Evolutionary conservation across 345 rosid genomes (phyloP).

Genomic region (Pistacia vera): DNA sequence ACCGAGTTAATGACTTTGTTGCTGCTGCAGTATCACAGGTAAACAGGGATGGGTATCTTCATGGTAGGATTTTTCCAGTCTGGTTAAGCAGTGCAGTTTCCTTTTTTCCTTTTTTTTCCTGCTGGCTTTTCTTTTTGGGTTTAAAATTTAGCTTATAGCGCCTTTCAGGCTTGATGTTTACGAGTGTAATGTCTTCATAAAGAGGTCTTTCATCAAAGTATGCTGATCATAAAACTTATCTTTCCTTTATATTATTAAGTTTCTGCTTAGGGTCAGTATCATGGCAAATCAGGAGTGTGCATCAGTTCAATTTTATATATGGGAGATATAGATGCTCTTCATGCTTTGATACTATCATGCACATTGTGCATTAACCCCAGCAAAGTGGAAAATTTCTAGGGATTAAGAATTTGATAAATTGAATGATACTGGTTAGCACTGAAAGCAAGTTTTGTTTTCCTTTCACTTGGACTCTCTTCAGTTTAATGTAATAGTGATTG

Average conservation of each 20-base stretch:
- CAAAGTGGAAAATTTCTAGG: neutral
- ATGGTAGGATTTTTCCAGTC: constrained; percentile 7
- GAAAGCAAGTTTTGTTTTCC: constrained; percentile 6
- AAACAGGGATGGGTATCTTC: constrained; percentile 6
- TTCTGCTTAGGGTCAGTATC: neutral
- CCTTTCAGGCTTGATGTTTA: constrained; percentile 2
- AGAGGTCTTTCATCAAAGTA: neutral
- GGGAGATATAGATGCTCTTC: constrained; percentile 11
- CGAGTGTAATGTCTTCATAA: neutral
- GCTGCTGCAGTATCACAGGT: constrained; percentile 96
- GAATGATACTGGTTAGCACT: neutral
- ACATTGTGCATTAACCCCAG: neutral
- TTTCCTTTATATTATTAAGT: neutral
- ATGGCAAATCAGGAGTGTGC: neutral
- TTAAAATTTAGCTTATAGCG: constrained; percentile 11
- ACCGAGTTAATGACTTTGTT: constrained; percentile 88
- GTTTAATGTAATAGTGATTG: constrained; percentile 10
- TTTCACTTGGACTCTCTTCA: constrained; percentile 7
- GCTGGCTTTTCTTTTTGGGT: neutral
- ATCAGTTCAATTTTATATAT: neutral
- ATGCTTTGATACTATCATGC: constrained; percentile 2
- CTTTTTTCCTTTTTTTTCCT: constrained; percentile 10
- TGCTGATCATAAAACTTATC: neutral
- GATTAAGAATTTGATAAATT: constrained; percentile 15
- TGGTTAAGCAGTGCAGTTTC: neutral